These are phyloP conservation scores for Leptodermis oblonga DNA, from an alignment of 257 asterid genomes.

Conservation along the genomic window DNA sequence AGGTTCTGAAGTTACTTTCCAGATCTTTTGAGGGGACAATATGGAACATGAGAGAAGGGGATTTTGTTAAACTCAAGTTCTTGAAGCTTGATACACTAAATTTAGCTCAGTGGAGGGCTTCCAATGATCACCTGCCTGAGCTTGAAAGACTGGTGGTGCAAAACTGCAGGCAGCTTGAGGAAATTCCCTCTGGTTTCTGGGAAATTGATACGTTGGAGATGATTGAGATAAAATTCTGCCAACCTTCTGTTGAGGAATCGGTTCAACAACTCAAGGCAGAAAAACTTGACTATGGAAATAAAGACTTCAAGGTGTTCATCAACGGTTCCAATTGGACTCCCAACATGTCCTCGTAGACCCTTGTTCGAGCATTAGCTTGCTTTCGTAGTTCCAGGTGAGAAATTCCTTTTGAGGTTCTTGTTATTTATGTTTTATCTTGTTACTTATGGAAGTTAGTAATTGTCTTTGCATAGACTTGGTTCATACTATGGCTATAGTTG, in stretches of 20 bases:
- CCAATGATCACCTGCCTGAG: conserved; percentile 3
- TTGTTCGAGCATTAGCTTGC: neutral
- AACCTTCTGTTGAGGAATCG: conserved; percentile 1
- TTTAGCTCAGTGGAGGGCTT: neutral
- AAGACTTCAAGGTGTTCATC: conserved; percentile 4
- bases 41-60: conserved; percentile 7
- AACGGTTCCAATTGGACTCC: neutral
- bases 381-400: neutral
- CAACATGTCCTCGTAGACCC: neutral
- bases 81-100: conserved; percentile 2
- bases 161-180: conserved; percentile 4
- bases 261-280: neutral
- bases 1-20: conserved; percentile 1
- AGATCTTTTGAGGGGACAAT: neutral
- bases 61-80: conserved; percentile 3
- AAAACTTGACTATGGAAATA: neutral
- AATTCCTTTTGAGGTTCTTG: neutral
- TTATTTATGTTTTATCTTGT: too few species aligned
- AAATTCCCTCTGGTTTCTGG: neutral
- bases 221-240: neutral
- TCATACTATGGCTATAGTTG: too few species aligned
- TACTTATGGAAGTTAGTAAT: too few species aligned
- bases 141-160: conserved; percentile 4
- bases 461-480: too few species aligned
- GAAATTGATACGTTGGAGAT: neutral